Conservation (phyloP, 2,329 filamentous ascomycete genomes). For the Fusarium globosum region DNA sequence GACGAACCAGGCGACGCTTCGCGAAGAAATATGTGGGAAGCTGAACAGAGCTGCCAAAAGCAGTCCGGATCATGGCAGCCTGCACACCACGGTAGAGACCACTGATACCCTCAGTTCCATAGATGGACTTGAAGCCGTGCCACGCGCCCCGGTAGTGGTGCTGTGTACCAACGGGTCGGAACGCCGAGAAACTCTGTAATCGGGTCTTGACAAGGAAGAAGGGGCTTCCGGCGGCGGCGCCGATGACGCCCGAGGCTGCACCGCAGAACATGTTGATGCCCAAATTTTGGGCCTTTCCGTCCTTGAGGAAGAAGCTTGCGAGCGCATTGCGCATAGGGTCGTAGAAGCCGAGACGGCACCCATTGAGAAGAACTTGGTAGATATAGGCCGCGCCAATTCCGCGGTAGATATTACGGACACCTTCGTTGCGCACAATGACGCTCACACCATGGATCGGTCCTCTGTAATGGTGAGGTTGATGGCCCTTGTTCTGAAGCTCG, state of each 20-base stretch:
- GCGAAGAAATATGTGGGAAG: conserved; percentile 98
- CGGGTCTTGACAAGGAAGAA: conserved; percentile 99
- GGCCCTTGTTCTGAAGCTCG: conserved; percentile 87
- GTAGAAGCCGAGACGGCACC: conserved; percentile 96
- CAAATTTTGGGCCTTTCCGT: conserved; percentile 82
- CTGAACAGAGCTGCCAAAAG: conserved; percentile 95
- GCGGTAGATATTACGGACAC: conserved; percentile 84
- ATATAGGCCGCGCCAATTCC: conserved; percentile 93
- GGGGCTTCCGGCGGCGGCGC: conserved; percentile 90
- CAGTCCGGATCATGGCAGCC: conserved; percentile 95
- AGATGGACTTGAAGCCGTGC: conserved; percentile 86
- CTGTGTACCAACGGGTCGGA: conserved; percentile 95
- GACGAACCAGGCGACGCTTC: conserved; percentile 84
- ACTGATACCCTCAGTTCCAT: conserved; percentile 76
- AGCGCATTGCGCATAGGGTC: conserved; percentile 86
- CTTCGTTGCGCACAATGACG: conserved; percentile 92
- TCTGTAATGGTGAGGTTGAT: conserved; percentile 88
- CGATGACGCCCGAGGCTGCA: conserved; percentile 87
- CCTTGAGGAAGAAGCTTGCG: conserved; percentile 75
- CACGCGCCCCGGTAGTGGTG: conserved; percentile 88
- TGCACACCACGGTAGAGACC: conserved; percentile 92
- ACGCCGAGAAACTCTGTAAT: conserved; percentile 92
- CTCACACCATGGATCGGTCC: conserved; percentile 91
- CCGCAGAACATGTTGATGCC: conserved; percentile 95
- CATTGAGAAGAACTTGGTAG: conserved; percentile 96